These are phyloP conservation scores for Globisporangium spinosum DNA, from an alignment of 352 stramenopile genomes.

Conservation along the genomic window DNA sequence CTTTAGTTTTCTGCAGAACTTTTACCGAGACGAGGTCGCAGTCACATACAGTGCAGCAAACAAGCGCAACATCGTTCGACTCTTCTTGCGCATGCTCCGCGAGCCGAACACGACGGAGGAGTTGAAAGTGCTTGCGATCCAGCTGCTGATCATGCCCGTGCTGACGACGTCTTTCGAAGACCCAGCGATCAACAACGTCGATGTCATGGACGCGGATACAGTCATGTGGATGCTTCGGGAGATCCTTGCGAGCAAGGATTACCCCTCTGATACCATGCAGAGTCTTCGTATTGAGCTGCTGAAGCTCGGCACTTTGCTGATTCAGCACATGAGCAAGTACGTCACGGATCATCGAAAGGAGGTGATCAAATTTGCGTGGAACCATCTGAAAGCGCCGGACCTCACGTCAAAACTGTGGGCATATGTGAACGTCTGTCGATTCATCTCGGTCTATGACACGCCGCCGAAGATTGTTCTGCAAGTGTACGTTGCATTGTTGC, in stretches of 20 bases:
- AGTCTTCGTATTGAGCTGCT: conserved; percentile 90
- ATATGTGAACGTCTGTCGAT: conserved; percentile 96
- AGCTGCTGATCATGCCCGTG: conserved; percentile 93
- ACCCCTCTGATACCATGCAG: conserved; percentile 63
- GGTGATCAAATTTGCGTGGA: conserved; percentile 99
- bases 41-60: conserved; percentile 50
- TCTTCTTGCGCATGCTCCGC: conserved; percentile 88
- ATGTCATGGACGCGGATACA: conserved; percentile 84
- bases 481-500: conserved; percentile 94
- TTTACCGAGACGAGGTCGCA: conserved; percentile 86
- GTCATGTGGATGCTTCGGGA: conserved; percentile 88
- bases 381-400: conserved; percentile 94
- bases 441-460: conserved; percentile 96
- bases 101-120: conserved; percentile 73
- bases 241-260: conserved; percentile 85
- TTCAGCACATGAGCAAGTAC: conserved; percentile 93
- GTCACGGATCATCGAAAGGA: conserved; percentile 94
- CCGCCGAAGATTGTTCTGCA: conserved; percentile 96
- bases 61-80: conserved; percentile 84
- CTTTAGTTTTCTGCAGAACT: conserved; percentile 93
- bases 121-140: conserved; percentile 91
- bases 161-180: conserved; percentile 87
- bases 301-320: conserved; percentile 93
- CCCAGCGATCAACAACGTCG: conserved; percentile 61
- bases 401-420: conserved; percentile 95